Evolutionary conservation across 257 asterid genomes (phyloP), one percentile per base, ranked within the genome.

Genomic region (Capsicum rhomboideum): DNA sequence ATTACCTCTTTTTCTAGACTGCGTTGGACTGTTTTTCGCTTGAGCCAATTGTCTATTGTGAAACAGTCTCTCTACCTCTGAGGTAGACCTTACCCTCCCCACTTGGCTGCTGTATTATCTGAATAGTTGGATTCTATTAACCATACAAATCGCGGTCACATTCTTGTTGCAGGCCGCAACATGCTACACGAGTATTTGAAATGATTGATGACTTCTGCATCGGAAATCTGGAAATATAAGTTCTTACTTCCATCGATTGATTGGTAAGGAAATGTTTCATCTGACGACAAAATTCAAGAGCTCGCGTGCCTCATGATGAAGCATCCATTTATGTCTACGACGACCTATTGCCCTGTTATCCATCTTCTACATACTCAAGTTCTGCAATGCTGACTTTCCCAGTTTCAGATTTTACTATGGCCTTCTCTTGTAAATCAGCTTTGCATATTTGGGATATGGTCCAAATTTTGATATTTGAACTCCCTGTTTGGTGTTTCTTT

Each of bases 151-250:
- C 5, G 9, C 3, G 58, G 16, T 23, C 23, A 46, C 8, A 14
- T 74, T 78, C 86, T 26, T 69, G 55, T 87, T 85, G 90, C 93
- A 94, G 97, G 91, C 99, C 98, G 56, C 99, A 95, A 85, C 98
- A 95, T 89, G 98, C 95, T 46, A 91, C 99, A 13, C 95, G 97
- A 18, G 97, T 94, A 74, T 94, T 93, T 80, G 99, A 95, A 87
- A 91, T 95, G 97, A 92, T 95, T 59, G 96, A 93, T 80, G 99
- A 95, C 88, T 95, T 92, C 44, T 89, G 85, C 92, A 83, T 94
- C 82, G 98, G 98, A 61, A 89, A 93, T 78, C 83, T 95, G 83
- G 89, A 84, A 80, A 87, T 85, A 82, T 92, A 82, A 87, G 42
- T 72, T 44, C 69, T 49, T 26, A 17, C 81, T 37, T 79, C 84